Base-by-base conservation (phyloP, 2,329 filamentous ascomycete species). In the Penicillium sp. region DNA sequence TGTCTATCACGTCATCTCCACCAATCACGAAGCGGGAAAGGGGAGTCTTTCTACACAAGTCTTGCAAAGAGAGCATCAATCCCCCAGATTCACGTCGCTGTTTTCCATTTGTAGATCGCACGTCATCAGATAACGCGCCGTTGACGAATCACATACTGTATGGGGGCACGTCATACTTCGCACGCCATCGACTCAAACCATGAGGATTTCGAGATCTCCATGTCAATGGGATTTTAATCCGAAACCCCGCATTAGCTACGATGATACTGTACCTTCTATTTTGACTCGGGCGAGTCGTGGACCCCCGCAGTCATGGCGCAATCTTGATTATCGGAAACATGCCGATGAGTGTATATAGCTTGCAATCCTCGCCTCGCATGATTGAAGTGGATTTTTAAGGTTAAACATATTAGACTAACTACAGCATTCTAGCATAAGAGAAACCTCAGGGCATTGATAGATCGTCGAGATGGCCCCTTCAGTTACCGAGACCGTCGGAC, bases 401-500 rank as follows among this genome's bases (percentile, higher is more conserved):
- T 19, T 19, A n/a, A 19, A 10, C 3, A 39, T 39, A 37, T n/a
- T 33, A 19, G 19, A 39, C n/a, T 16, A n/a, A 11, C 8, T 39
- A n/a, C 11, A 31, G 6, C 10, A 0, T 29, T 29, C 27, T 31
- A 31, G 5, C 14, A 6, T 16, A 33, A 5, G 5, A 33, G 31
- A 16, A 14, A 7, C 5, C 10, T 14, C 22, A 4, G 11, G 22
- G 41, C 22, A 5, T 44, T 13, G 22, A 13, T 5, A 33, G 7
- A 16, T 16, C 14, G 5, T 33, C 31, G 8, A 39, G n/a, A 76
- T 76, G 73, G 73, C 73, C 31, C 73, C 73, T 2, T 68, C 70
- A 39, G 53, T 74, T 22, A 68, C 70, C 31, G 71, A 74, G 27
- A 68, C 64, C 16, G 49, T 70, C 1, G 57, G 65, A 21, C 62